A percentile compares a stretch with the other conserved stretches of the same genome.
Evolutionary conservation across 2,329 filamentous ascomycete species (phyloP).

Genomic region (Colletotrichum caudatum): DNA sequence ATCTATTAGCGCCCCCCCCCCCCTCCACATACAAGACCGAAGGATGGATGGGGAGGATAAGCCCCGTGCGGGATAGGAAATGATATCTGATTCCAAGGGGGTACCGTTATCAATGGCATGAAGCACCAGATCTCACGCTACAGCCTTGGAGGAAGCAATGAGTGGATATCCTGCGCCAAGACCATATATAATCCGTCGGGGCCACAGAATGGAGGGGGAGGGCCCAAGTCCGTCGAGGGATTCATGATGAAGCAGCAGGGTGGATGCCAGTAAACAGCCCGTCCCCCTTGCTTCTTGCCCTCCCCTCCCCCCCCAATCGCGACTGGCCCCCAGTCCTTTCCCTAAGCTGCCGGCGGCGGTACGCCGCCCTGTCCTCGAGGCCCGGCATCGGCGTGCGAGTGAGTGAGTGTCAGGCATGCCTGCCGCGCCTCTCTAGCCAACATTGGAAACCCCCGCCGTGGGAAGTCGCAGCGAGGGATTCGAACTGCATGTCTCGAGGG

Average conservation of each 20-base stretch:
- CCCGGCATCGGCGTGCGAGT: not conserved
- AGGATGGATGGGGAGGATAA: not conserved
- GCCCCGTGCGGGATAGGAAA: not conserved
- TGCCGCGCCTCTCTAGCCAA: not conserved
- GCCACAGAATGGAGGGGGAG: not conserved
- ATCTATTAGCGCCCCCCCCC: not conserved
- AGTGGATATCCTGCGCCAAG: not conserved
- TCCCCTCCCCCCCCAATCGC: not conserved
- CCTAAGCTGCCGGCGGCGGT: not conserved
- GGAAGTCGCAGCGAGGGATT: not conserved
- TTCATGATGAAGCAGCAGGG: not conserved
- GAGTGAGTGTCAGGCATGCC: not conserved
- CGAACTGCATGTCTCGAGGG: not conserved
- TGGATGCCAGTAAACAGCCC: not conserved
- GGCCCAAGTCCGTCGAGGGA: not conserved
- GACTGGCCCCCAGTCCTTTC: not conserved
- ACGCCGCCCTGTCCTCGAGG: not conserved
- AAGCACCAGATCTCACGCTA: not conserved
- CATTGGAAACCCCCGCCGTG: not conserved
- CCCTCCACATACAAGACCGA: not conserved
- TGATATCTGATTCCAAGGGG: not conserved
- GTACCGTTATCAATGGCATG: not conserved
- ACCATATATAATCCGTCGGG: not conserved
- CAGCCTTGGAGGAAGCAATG: not conserved
- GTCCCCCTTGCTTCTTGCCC: not conserved